Evolutionary conservation across 768 basidiomycete genomes (phyloP).

Genomic region (Harrya chromipes): DNA sequence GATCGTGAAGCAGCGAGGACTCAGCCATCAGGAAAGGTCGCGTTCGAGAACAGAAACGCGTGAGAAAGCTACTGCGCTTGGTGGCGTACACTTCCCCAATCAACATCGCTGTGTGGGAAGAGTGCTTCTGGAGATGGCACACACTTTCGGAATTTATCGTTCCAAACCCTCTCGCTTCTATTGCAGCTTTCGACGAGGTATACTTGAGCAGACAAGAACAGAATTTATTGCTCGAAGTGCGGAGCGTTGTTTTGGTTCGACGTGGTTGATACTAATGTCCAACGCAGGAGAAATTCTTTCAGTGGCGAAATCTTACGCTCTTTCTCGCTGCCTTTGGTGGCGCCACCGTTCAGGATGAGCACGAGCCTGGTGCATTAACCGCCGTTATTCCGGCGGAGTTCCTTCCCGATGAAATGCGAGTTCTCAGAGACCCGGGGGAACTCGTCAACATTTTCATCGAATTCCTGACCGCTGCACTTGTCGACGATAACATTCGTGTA

Average conservation of each 20-base stretch:
- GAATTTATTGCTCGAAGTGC: slow-evolving; percentile 38
- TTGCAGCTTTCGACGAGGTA: slow-evolving; percentile 34
- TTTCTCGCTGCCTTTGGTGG: slow-evolving; percentile 77
- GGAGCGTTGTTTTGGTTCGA: not conserved
- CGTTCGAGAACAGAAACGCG: slow-evolving; percentile 74
- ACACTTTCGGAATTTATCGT: slow-evolving; percentile 58
- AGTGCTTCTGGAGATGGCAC: slow-evolving; percentile 76
- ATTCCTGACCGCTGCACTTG: slow-evolving; percentile 65
- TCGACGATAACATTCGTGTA: slow-evolving; percentile 58
- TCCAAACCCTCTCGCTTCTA: slow-evolving; percentile 33
- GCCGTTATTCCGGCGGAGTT: slow-evolving; percentile 52
- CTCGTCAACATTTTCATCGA: slow-evolving; percentile 65
- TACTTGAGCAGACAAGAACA: slow-evolving; percentile 37
- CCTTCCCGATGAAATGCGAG: slow-evolving; percentile 74
- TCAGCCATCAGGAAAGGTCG: slow-evolving; percentile 50
- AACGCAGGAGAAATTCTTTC: slow-evolving; percentile 62
- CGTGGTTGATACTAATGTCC: slow-evolving; percentile 4
- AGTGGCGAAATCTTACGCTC: slow-evolving; percentile 84
- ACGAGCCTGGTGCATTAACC: slow-evolving; percentile 48
- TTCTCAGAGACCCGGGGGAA: slow-evolving; percentile 52
- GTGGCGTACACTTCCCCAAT: slow-evolving; percentile 61
- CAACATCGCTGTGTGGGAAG: slow-evolving; percentile 81
- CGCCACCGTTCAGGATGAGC: slow-evolving; percentile 53
- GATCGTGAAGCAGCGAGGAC: not conserved
- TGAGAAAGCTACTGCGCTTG: slow-evolving; percentile 65